Evolutionary conservation across 73 alveolate genomes (phyloP).

Genomic region (Tetrahymena thermophila): DNA sequence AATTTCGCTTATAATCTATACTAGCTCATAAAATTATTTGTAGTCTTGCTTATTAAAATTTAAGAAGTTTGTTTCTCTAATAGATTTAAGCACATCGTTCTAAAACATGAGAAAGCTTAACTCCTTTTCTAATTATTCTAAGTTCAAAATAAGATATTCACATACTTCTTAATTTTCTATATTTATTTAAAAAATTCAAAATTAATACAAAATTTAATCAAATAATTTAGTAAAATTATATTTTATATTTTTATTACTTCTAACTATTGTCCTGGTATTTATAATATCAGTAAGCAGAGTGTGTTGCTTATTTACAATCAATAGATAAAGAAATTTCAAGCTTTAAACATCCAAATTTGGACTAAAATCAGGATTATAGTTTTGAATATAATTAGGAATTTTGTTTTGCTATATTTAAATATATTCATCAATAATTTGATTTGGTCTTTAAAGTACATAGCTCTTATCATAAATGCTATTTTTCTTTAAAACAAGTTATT

Average conservation of each 20-base stretch:
- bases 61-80: not conserved
- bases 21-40: not conserved
- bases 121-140: not conserved
- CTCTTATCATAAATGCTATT: not conserved
- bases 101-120: not conserved
- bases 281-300: not conserved
- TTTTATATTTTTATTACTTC: not conserved
- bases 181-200: not conserved
- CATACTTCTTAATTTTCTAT: not conserved
- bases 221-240: no score
- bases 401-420: not conserved
- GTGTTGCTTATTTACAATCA: not conserved
- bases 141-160: not conserved
- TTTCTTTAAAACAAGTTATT: not conserved
- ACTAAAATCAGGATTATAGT: not conserved
- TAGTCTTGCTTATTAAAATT: not conserved
- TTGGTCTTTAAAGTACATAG: not conserved
- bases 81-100: not conserved
- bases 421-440: not conserved
- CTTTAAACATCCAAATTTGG: not conserved
- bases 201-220: not conserved
- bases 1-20: not conserved
- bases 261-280: not conserved
- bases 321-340: not conserved
- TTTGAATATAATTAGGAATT: not conserved